Percentiles rank a stretch among this genome's conserved stretches.
Evolutionary conservation across 257 asterid genomes (phyloP).

Genomic region (Misopates orontium): DNA sequence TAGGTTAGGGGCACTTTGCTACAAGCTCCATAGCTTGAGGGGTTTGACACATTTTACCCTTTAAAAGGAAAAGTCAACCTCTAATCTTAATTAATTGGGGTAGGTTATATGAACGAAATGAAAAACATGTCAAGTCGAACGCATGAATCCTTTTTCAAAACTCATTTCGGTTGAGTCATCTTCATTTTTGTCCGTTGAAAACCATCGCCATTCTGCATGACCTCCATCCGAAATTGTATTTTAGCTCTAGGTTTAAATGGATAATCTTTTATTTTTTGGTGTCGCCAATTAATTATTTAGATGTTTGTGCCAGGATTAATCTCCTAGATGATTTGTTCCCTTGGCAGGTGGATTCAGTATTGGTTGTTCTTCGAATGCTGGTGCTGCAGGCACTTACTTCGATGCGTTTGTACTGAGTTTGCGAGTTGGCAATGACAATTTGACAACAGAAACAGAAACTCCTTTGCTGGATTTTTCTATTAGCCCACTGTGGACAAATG

Average conservation of each 20-base stretch:
- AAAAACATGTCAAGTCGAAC: too few species aligned
- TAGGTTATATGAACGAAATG: too few species aligned
- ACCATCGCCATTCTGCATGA: too few species aligned
- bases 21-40: too few species aligned
- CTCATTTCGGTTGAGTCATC: too few species aligned
- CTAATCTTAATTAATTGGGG: too few species aligned
- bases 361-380: constrained; percentile 88
- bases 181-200: too few species aligned
- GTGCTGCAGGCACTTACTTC: constrained; percentile 98
- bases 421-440: constrained; percentile 81
- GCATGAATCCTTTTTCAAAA: too few species aligned
- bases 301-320: constrained; percentile 23
- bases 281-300: constrained; percentile 18
- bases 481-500: constrained; percentile 94
- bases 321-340: constrained; percentile 29
- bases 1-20: too few species aligned
- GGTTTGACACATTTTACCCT: too few species aligned
- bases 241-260: constrained; percentile 14
- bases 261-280: background rate
- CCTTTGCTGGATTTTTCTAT: constrained; percentile 93
- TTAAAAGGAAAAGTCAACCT: too few species aligned
- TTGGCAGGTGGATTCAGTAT: constrained; percentile 86
- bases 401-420: constrained; percentile 91
- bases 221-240: constrained; percentile 4
- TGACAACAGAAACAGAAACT: constrained; percentile 94